Evolutionary conservation across 768 basidiomycete genomes (phyloP).

Genomic region (Rhodotorula diobovata): DNA sequence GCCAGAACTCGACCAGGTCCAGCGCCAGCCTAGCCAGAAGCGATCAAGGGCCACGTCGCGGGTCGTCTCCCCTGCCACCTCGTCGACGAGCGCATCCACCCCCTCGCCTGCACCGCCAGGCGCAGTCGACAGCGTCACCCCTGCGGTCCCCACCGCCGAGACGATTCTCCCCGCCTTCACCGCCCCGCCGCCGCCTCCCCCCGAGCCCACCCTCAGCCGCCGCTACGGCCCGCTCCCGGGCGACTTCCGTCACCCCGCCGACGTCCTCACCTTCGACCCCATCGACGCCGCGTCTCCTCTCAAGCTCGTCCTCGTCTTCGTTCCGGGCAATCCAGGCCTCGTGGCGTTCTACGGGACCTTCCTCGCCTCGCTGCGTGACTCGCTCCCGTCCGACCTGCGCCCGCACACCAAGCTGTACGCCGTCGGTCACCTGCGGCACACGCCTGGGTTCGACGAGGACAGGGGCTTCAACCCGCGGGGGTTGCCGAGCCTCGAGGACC

Average conservation of each 20-base stretch:
- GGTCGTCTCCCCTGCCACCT: neutral
- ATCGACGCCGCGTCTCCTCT: neutral
- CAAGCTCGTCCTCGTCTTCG: constrained; percentile 30
- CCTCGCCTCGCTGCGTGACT: constrained; percentile 54
- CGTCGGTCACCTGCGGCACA: constrained; percentile 58
- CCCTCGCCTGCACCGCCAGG: neutral
- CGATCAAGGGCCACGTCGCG: constrained; percentile 4
- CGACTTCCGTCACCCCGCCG: constrained; percentile 2
- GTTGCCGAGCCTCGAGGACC: constrained; percentile 27
- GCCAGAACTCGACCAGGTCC: neutral
- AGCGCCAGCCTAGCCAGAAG: neutral
- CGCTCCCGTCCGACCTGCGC: constrained; percentile 29
- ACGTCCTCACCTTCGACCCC: constrained; percentile 7
- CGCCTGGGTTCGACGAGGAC: neutral
- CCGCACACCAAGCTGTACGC: constrained; percentile 39
- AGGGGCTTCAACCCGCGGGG: constrained; percentile 5
- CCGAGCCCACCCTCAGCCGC: neutral
- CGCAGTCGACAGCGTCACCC: neutral
- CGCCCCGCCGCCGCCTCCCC: constrained; percentile 8
- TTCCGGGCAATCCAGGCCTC: constrained; percentile 58
- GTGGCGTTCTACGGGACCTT: constrained; percentile 66
- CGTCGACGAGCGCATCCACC: neutral
- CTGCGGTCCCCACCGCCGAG: neutral
- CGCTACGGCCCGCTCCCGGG: constrained; percentile 4
- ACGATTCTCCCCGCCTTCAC: constrained; percentile 16